Evolutionary conservation across 2,329 filamentous ascomycete species (phyloP), one percentile per base, ranked within the genome.

Genomic region (Fusarium sp.): DNA sequence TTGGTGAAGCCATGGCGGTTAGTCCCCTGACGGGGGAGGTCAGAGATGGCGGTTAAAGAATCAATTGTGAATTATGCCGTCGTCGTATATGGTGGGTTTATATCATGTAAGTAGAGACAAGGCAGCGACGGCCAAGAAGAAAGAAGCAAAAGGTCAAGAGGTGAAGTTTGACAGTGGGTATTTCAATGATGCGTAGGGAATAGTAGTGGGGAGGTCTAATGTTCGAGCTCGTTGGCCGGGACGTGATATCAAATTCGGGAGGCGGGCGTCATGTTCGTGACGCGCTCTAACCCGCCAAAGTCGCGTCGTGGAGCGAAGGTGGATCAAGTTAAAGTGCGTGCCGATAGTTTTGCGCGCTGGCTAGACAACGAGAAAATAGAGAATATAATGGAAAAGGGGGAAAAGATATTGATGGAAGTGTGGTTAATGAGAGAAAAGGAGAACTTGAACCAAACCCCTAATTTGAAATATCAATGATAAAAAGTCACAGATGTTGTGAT

Each of bases 231-330:
- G 75, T 76, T 74, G 70, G 71, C 70, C 70, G 71, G 67, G 73
- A 71, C 70, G 74, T 73, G 74, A 71, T 73, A 73, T 81, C 76
- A 79, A 81, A 82, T 74, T 78, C 66, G 76, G 76, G 79, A 80
- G 81, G 80, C 80, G 72, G 82, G 81, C 78, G 79, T 80, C 79
- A 81, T 82, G 78, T 78, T 81, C 82, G 81, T 83, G 82, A 83
- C 81, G 80, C 81, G 81, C 79, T 75, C 69, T 65, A 61, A 56
- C 69, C 65, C 70, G 62, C 67, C 71, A 70, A 73, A 77, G 77
- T 81, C 81, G 81, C 79, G 80, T 81, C 76, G 70, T 79, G 70
- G 71, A 62, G 59, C 30, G 69, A 70, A 28, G 70, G 79, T 79
- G 78, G 75, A 74, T 64, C 66, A 48, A 74, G 74, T 78, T 78